phyloP scores from a whole-genome alignment of 1,139 yeast genomes.

The Yamadazyma pseudoaaseri region DNA sequence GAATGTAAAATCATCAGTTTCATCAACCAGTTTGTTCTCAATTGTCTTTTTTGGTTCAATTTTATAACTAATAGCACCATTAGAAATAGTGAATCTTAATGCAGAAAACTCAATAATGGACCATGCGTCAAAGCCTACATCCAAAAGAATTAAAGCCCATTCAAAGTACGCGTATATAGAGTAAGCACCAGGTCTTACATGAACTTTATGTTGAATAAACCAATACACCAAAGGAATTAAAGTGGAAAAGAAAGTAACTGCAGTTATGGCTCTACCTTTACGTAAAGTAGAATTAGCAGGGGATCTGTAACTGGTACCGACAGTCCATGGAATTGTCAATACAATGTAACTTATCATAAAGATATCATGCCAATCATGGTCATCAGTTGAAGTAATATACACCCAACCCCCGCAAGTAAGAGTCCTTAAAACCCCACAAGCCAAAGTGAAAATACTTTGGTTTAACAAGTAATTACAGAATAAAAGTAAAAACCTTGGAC shows the following conservation, averaged over 20 bases:
- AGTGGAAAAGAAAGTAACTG: slow-evolving; percentile 62
- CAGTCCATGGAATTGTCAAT: slow-evolving; percentile 89
- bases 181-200: slow-evolving; percentile 87
- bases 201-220: slow-evolving; percentile 91
- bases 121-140: slow-evolving; percentile 82
- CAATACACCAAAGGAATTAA: slow-evolving; percentile 82
- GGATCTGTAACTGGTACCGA: slow-evolving; percentile 57
- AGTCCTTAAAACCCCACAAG: slow-evolving; percentile 75
- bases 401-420: slow-evolving; percentile 99
- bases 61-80: slow-evolving; percentile 7
- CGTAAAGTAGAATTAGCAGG: slow-evolving; percentile 47
- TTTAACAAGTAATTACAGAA: slow-evolving; percentile 54
- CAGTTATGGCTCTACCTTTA: slow-evolving; percentile 53
- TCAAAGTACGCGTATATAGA: slow-evolving; percentile 92
- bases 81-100: slow-evolving; percentile 41
- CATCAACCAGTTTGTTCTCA: slow-evolving; percentile 13
- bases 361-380: slow-evolving; percentile 93
- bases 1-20: slow-evolving; percentile 30
- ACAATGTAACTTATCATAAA: slow-evolving; percentile 90
- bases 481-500: slow-evolving; percentile 80
- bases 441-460: slow-evolving; percentile 27
- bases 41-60: slow-evolving; percentile 2
- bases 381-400: slow-evolving; percentile 93
- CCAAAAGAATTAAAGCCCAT: slow-evolving; percentile 84
- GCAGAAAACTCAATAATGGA: slow-evolving; percentile 66